Evolutionary conservation across 768 basidiomycete species (phyloP), one percentile per base, ranked within the genome.

Genomic region (Albatrellus ellisii): DNA sequence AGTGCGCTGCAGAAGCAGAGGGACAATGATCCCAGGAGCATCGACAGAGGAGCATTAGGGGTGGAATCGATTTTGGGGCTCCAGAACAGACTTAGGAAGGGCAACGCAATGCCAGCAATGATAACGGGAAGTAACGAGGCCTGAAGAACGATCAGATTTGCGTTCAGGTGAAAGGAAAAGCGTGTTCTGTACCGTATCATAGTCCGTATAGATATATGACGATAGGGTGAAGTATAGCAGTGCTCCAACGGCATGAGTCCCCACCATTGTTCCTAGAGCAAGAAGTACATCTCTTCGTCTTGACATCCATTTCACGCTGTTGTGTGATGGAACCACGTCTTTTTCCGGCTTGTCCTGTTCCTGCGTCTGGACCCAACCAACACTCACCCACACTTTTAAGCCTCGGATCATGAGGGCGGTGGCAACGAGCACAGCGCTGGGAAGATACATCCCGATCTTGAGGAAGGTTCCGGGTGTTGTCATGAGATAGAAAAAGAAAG

Each of bases 401-500:
- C 94, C 95, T 29, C 73, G 72, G 50, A 95, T 75, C 60, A 94
- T 84, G 69, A 95, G 73, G 1, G 79, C 82, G 10, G 86, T 71
- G 27, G 87, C 85, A 42, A 95, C 70, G 3, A 97, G 57, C 27
- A 98, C 70, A 1, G 76, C 86, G 42, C 86, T 87, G 0, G 94
- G 92, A 6, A 99, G 69, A 59, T 88, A 99, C 52, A 68, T 75
- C 2, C 91, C 92, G 22, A 98, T 89, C 56, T 92, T 86, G 51
- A 89, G 71, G 62, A 94, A 95, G 1, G 68, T 70, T 4, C 61
- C 65, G 1, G 77, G 68, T 28, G 64, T 64, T 11, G 81, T 72
- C 45, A 89, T 62, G 46, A 98, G 67, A 62, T 92, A 98, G 64
- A 98, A 91, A 67, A 98, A 97, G 62, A 94, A 92, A 0, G 94